Evolutionary conservation across 139 green algal species (phyloP).

Genomic region (Chlorella ohadii): DNA sequence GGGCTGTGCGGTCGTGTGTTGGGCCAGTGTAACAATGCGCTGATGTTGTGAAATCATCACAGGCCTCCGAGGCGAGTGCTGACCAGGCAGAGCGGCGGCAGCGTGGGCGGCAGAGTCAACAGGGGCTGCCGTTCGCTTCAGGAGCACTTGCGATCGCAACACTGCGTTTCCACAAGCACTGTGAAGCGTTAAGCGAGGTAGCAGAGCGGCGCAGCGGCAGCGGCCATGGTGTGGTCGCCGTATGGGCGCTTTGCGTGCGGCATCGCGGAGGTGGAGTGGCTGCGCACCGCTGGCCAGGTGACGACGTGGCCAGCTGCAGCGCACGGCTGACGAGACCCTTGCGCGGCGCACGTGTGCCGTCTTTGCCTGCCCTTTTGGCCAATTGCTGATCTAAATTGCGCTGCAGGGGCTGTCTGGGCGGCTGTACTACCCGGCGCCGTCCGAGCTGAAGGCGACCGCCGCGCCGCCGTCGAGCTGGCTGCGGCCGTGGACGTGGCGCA

Average conservation of each 20-base stretch:
- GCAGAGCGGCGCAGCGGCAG: no score
- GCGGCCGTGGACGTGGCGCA: background rate
- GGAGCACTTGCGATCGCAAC: no score
- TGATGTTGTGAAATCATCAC: no score
- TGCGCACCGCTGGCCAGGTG: background rate
- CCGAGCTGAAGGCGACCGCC: background rate
- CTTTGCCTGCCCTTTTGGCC: background rate
- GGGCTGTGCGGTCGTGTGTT: no score
- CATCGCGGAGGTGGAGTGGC: background rate
- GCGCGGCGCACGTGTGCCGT: background rate
- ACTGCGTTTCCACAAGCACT: no score
- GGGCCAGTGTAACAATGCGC: no score
- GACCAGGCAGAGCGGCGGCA: no score
- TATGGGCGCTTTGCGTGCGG: background rate
- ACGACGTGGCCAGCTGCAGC: background rate
- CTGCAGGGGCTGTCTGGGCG: background rate
- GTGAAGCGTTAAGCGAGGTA: no score
- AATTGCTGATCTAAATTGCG: background rate
- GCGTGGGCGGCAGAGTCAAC: no score
- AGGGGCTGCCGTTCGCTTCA: no score
- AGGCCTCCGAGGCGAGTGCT: no score
- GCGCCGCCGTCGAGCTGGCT: background rate
- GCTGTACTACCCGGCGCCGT: background rate
- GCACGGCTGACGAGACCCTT: no score
- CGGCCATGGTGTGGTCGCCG: background rate